phyloP scores from a whole-genome alignment of 768 basidiomycete species.

The Amanita pseudoporphyria region DNA sequence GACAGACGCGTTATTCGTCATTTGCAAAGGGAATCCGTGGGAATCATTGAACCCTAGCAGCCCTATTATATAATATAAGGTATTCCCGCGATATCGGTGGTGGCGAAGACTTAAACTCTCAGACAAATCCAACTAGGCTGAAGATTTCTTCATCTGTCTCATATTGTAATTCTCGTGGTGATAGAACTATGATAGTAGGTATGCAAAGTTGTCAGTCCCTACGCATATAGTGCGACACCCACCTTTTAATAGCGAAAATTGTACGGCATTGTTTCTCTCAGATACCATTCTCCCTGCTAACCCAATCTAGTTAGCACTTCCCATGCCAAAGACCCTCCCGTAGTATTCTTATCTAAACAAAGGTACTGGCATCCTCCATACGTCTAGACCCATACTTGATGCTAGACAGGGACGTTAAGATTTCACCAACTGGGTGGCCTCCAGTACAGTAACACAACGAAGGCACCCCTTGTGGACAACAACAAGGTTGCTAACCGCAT shows the following conservation, averaged over 20 bases:
- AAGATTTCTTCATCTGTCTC: too few species aligned
- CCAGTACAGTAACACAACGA: neutral
- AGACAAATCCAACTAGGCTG: neutral
- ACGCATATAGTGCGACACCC: too few species aligned
- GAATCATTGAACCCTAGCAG: neutral
- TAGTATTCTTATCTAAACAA: neutral
- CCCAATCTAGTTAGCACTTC: neutral
- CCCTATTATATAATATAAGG: too few species aligned
- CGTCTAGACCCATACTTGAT: neutral
- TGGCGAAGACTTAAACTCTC: neutral
- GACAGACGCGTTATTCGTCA: conserved; percentile 14
- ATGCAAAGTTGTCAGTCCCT: too few species aligned
- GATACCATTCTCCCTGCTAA: neutral
- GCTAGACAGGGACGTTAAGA: neutral
- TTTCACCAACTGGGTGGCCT: neutral
- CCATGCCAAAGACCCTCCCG: neutral
- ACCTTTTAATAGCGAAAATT: neutral
- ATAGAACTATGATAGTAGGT: too few species aligned
- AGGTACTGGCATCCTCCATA: neutral
- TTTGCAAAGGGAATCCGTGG: conserved; percentile 10
- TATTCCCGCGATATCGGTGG: neutral
- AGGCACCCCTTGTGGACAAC: neutral
- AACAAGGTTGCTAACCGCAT: neutral
- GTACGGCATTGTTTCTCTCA: conserved; percentile 1
- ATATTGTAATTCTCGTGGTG: too few species aligned